Conservation (phyloP, 352 stramenopile species). For the Phytophthora pluvialis region DNA sequence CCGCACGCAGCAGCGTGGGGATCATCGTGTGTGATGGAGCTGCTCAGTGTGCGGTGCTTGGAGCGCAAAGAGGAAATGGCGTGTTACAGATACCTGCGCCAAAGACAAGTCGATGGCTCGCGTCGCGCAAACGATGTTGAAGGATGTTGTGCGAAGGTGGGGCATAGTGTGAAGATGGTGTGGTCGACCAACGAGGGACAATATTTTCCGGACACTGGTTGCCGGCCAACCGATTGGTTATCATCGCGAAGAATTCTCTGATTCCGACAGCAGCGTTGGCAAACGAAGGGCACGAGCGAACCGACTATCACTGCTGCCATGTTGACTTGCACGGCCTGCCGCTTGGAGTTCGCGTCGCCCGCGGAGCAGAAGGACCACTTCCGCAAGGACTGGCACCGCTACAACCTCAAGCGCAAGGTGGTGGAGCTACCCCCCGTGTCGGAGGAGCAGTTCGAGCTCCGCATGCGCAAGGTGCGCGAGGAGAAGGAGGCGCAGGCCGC, state of each 20-base stretch:
- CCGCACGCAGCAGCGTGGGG: conserved; percentile 24
- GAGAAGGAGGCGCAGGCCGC: conserved; percentile 60
- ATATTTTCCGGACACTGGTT: conserved; percentile 6
- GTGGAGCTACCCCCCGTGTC: conserved; percentile 93
- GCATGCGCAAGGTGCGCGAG: conserved; percentile 76
- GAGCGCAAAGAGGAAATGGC: conserved; percentile 16
- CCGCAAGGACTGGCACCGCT: conserved; percentile 97
- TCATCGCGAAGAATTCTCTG: conserved; percentile 18
- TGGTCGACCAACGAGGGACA: neutral
- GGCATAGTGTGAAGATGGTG: conserved; percentile 12
- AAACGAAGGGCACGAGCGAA: neutral
- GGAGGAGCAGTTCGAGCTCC: conserved; percentile 84
- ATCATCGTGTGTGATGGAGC: conserved; percentile 24
- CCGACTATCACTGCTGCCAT: conserved; percentile 35
- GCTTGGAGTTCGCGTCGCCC: conserved; percentile 65
- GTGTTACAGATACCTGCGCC: conserved; percentile 16
- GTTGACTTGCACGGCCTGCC: conserved; percentile 86
- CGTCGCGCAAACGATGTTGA: conserved; percentile 30
- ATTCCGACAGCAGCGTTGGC: conserved; percentile 7
- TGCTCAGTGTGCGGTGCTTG: conserved; percentile 11
- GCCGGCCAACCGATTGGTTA: conserved; percentile 30
- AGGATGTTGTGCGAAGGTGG: conserved; percentile 27
- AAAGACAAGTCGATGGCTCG: conserved; percentile 25
- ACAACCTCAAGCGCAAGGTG: conserved; percentile 97
- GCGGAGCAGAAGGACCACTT: conserved; percentile 90